phyloP scores from a whole-genome alignment of 2,329 filamentous ascomycete species.

The Pseudocercospora pini-densiflorae region DNA sequence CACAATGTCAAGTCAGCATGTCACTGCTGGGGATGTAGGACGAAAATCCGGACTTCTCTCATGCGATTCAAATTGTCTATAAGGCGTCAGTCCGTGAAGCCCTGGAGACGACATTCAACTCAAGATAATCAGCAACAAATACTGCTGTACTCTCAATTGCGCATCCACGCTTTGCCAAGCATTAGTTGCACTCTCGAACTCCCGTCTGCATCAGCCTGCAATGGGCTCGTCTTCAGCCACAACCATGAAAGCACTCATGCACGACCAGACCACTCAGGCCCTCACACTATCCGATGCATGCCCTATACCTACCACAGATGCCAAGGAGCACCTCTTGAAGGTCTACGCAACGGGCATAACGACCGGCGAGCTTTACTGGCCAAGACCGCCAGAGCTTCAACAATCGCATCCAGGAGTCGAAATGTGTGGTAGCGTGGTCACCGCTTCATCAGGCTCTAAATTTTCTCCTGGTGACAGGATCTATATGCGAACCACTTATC shows the following conservation, averaged over 20 bases:
- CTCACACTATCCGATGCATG: not conserved
- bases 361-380: slow-evolving; percentile 8
- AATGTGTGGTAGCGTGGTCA: not conserved
- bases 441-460: not conserved
- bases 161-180: too few species aligned
- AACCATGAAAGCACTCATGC: slow-evolving; percentile 6
- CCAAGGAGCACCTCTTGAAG: slow-evolving; percentile 4
- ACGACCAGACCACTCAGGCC: slow-evolving; percentile 2
- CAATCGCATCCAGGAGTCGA: slow-evolving; percentile 7
- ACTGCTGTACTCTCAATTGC: too few species aligned
- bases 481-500: slow-evolving; percentile 6
- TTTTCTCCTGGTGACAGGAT: slow-evolving; percentile 2
- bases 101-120: too few species aligned
- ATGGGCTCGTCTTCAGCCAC: not conserved
- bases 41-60: too few species aligned
- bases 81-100: too few species aligned
- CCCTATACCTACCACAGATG: not conserved
- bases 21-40: not conserved
- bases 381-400: not conserved
- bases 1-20: not conserved
- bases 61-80: too few species aligned
- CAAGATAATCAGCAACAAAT: too few species aligned
- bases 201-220: too few species aligned
- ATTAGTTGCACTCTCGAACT: too few species aligned
- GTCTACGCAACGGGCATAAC: not conserved